phyloP scores from a whole-genome alignment of 148 eudicot species.

The Polygonum maritimum region DNA sequence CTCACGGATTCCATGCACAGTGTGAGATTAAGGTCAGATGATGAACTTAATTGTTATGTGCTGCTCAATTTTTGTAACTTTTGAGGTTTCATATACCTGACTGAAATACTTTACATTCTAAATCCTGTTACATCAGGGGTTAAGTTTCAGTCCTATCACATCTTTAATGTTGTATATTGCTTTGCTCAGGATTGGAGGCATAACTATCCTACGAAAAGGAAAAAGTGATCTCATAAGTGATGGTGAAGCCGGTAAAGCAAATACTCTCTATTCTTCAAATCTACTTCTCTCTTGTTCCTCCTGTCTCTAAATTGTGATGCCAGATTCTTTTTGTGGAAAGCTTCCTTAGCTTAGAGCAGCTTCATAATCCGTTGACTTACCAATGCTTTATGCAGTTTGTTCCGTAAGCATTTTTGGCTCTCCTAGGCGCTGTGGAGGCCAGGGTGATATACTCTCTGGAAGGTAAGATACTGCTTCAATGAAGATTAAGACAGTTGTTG shows the following conservation, averaged over 20 bases:
- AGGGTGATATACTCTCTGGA: slow-evolving; percentile 98
- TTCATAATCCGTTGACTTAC: neutral
- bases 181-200: slow-evolving; percentile 67
- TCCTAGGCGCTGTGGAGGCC: slow-evolving; percentile 99
- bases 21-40: neutral
- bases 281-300: neutral
- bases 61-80: neutral
- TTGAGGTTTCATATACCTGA: slow-evolving; percentile 1
- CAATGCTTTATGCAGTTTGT: slow-evolving; percentile 37
- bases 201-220: slow-evolving; percentile 81
- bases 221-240: slow-evolving; percentile 75
- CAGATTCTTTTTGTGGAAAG: neutral
- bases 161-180: slow-evolving; percentile 5
- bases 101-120: neutral
- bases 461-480: slow-evolving; percentile 33
- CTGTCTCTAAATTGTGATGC: neutral
- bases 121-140: neutral
- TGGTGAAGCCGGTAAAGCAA: slow-evolving; percentile 57
- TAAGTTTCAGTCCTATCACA: neutral
- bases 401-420: slow-evolving; percentile 82
- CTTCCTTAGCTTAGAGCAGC: neutral
- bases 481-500: too few relatives aligned
- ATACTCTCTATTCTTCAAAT: neutral
- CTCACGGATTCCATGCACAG: neutral
- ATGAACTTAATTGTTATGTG: neutral